Evolutionary conservation across 345 rosid genomes (phyloP), one percentile per base, ranked within the genome.

Genomic region (Pistacia vera): DNA sequence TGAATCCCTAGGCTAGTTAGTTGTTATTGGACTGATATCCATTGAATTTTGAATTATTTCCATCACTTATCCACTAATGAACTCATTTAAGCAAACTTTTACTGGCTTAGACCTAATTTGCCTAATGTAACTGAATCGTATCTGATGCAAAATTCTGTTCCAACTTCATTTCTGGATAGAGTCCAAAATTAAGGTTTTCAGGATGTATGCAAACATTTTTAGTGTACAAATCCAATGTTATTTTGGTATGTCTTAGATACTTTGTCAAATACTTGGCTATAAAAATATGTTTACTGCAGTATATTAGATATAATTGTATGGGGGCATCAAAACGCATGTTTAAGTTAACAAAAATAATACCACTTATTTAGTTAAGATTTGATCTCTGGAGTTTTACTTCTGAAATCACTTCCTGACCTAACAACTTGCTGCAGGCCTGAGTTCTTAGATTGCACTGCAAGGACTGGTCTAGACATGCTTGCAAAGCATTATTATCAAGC

Each of bases 401-500:
- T 2, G 66, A 52, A 71, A 62, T 57, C 33, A 25, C 41, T 49
- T 57, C 63, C 41, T 66, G 55, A 38, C 52, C 59, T 28, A 63
- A 66, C 75, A 25, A 75, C 20, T 59, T 77, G 68, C 76, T 87
- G 68, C 91, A 93, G 99, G 90, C 99, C 99, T 46, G 95, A 90
- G 81, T 88, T 89, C 80, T 81, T 95, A 75, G 97, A 95, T 84
- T 95, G 98, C 86, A 95, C 99, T 3, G 99, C 99, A 56, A 90
- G 98, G 81, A 95, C 99, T 66, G 90, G 96, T 74, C 83, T 95
- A 57, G 99, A 92, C 83, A 93, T 93, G 98, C 91, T 95, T 72
- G 91, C 96, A 18, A 95, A 93, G 83, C 98, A 95, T 83, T 95
- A 93, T 71, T 92, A 93, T 78, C 98, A 93, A 84, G 97, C 99